Evolutionary conservation across 2,329 filamentous ascomycete species (phyloP), one percentile per base, ranked within the genome.

Genomic region (Alternaria dauci): DNA sequence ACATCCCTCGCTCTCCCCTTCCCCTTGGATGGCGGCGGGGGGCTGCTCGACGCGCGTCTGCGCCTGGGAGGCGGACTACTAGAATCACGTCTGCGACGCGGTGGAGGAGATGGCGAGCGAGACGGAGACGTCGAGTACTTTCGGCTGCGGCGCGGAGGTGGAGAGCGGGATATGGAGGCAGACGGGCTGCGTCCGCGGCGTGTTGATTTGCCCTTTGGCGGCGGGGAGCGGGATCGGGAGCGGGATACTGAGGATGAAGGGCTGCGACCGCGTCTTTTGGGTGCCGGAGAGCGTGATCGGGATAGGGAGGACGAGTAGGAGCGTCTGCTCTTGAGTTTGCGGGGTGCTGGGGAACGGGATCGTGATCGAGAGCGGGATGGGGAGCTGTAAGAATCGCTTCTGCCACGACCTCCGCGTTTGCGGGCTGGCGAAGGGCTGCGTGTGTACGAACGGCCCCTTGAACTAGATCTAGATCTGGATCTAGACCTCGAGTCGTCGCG

Each of bases 371-470:
- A 71, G 48, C 67, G 70, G 8, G 72, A 74, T 41, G 57, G 59
- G 2, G 70, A 71, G 18, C 51, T 58, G 52, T 65, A 73, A 12
- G 66, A 72, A 26, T 54, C 61, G 32, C 67, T 71, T 14, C 67
- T 59, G 18, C 62, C 62, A 38, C 71, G 72, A 23, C 52, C 59
- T 47, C 63, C 62, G 53, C 68, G 69, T 47, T 61, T 68, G 16
- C 68, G 73, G 44, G 63, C 65, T 36, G 67, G 71, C n/a, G 73
- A 71, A 14, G 67, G 61, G 55, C 71, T 74, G 52, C 72, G 68
- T 5, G 71, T 69, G 63, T 74, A 75, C 1, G 72, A 75, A 9
- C 74, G 64, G 8, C 71, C 72, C 46, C 72, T 51, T 2, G 74
- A 76, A 46, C 70, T 67, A 2, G 70, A 72, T 39, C 70, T 66